A percentile compares a stretch with the other conserved stretches of the same genome.
Evolutionary conservation across 306 rosid genomes (phyloP).

Genomic region (Prunus dulcis): DNA sequence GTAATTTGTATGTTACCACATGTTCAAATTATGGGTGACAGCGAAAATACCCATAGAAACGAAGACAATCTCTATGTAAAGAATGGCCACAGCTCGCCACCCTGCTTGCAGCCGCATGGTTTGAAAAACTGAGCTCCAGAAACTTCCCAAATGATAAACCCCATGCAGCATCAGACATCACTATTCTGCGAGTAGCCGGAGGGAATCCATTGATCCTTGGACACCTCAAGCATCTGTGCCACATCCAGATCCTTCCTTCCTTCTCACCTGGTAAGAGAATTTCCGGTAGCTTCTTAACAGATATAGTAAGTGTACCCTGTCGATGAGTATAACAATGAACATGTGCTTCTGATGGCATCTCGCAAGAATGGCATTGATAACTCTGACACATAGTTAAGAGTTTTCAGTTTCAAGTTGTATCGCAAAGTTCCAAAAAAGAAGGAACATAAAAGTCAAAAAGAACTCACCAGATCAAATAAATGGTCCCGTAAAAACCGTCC

Average conservation of each 20-base stretch:
- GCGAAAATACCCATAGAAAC: slow-evolving; percentile 76
- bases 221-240: slow-evolving; percentile 97
- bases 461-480: slow-evolving; percentile 88
- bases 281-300: slow-evolving; percentile 76
- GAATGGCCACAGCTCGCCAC: slow-evolving; percentile 99
- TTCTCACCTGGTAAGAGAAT: slow-evolving; percentile 80
- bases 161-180: slow-evolving; percentile 99
- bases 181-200: slow-evolving; percentile 83
- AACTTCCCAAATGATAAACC: slow-evolving; percentile 97
- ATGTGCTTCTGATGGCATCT: slow-evolving; percentile 96
- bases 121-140: slow-evolving; percentile 99
- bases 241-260: slow-evolving; percentile 99
- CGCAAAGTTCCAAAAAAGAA: slow-evolving; percentile 13
- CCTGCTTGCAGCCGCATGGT: slow-evolving; percentile 98
- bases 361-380: slow-evolving; percentile 77
- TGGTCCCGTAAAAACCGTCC: slow-evolving; percentile 88
- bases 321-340: slow-evolving; percentile 94
- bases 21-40: neutral
- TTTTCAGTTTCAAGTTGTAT: slow-evolving; percentile 23
- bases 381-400: slow-evolving; percentile 44
- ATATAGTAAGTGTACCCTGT: slow-evolving; percentile 95
- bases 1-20: neutral
- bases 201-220: slow-evolving; percentile 91
- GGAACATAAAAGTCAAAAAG: slow-evolving; percentile 12
- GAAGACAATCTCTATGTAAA: slow-evolving; percentile 95